These are phyloP conservation scores for Polyporus tsugae DNA, from an alignment of 1,284 basidiomycete genomes.

Conservation along the genomic window DNA sequence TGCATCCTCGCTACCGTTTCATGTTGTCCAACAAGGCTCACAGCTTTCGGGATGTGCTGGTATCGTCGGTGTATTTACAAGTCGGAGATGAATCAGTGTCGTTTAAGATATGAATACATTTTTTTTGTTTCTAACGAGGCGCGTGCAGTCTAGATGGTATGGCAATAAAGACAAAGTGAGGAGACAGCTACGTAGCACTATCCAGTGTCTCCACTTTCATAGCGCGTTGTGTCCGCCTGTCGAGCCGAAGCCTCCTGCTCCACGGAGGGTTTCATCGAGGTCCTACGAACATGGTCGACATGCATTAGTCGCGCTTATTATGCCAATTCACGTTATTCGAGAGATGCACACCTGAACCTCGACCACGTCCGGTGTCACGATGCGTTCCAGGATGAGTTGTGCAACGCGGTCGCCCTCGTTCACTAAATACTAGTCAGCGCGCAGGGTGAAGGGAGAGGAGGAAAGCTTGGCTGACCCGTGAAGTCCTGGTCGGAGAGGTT, in stretches of 20 bases:
- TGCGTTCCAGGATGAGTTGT: conserved; percentile 93
- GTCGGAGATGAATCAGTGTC: neutral
- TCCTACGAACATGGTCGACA: conserved; percentile 52
- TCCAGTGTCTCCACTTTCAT: conserved; percentile 17
- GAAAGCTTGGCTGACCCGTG: conserved; percentile 60
- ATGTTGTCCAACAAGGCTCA: neutral
- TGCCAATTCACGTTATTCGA: too few relatives aligned
- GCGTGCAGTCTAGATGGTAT: conserved; percentile 3
- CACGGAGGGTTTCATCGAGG: conserved; percentile 86
- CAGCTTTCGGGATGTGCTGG: neutral
- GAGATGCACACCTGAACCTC: conserved; percentile 79
- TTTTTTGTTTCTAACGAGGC: neutral
- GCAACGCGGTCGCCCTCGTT: conserved; percentile 93
- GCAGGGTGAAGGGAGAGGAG: neutral
- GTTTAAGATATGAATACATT: neutral
- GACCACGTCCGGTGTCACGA: conserved; percentile 84
- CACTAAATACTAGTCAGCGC: conserved; percentile 56
- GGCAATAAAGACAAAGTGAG: neutral
- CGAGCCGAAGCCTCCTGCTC: conserved; percentile 92
- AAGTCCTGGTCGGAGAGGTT: conserved; percentile 93
- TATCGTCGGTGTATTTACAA: neutral
- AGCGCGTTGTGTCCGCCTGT: conserved; percentile 82
- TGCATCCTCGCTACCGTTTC: neutral
- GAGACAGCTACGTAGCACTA: neutral
- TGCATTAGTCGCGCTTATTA: neutral